Evolutionary conservation across 1,284 basidiomycete genomes (phyloP).

Genomic region (Leccinum angustisporum): DNA sequence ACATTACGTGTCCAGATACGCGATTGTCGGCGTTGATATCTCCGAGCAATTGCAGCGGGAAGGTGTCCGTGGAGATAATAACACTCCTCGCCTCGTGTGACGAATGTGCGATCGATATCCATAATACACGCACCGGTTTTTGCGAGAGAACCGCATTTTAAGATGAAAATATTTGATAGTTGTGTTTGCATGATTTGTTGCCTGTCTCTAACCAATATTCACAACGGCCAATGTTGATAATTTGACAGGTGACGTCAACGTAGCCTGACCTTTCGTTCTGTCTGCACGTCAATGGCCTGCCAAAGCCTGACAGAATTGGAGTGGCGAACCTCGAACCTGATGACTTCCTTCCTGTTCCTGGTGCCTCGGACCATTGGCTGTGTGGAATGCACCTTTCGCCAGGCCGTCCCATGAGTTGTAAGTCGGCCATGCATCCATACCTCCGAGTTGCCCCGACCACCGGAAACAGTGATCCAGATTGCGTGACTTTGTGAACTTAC

Average conservation of each 20-base stretch:
- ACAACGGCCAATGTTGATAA: not conserved
- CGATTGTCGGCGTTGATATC: slow-evolving; percentile 14
- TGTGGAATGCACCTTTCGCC: slow-evolving; percentile 13
- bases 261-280: not conserved
- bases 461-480: not conserved
- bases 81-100: not conserved
- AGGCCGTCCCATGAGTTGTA: slow-evolving; percentile 10
- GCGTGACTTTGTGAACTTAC: not conserved
- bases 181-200: not conserved
- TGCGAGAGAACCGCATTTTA: not conserved
- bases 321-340: not conserved
- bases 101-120: slow-evolving; percentile 1
- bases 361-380: slow-evolving; percentile 24
- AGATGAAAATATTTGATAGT: not conserved
- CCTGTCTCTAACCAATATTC: not conserved
- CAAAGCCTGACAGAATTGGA: not conserved
- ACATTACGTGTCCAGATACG: slow-evolving; percentile 21
- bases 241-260: not conserved
- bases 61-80: slow-evolving; percentile 12
- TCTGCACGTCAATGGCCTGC: slow-evolving; percentile 4
- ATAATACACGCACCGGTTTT: not conserved
- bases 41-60: slow-evolving; percentile 1
- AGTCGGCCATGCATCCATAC: slow-evolving; percentile 17
- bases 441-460: slow-evolving; percentile 8
- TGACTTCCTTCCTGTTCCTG: slow-evolving; percentile 20